These are phyloP conservation scores for Osmanthus fragrans DNA, from an alignment of 257 asterid species.

Conservation along the genomic window DNA sequence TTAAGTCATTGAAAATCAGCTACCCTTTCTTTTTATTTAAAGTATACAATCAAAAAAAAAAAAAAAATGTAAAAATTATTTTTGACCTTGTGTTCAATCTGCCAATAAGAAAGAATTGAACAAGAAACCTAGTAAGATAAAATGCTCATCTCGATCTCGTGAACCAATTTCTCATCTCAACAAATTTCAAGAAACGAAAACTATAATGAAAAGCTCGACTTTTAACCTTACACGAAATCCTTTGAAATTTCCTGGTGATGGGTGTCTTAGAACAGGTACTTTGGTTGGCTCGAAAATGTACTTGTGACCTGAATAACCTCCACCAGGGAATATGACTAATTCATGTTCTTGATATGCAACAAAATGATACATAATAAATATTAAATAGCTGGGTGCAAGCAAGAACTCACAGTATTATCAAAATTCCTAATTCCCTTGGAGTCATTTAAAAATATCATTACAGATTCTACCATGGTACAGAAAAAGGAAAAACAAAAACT, in stretches of 20 bases:
- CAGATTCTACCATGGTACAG: slow-evolving; percentile 32
- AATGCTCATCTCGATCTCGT: slow-evolving; percentile 22
- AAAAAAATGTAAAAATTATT: too few species aligned
- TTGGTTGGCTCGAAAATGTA: slow-evolving; percentile 37
- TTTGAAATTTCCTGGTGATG: slow-evolving; percentile 29
- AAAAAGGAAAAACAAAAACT: neutral
- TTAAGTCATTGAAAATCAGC: too few species aligned
- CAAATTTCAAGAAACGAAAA: slow-evolving; percentile 42
- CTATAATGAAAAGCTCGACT: slow-evolving; percentile 43
- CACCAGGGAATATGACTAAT: slow-evolving; percentile 30
- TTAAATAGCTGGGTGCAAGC: neutral
- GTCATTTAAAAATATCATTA: slow-evolving; percentile 42
- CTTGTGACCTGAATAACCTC: slow-evolving; percentile 35
- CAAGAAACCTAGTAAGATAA: slow-evolving; percentile 16
- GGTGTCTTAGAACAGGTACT: slow-evolving; percentile 33
- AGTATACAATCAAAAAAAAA: too few species aligned
- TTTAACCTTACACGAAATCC: slow-evolving; percentile 44
- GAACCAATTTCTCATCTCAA: slow-evolving; percentile 50
- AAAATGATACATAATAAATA: neutral
- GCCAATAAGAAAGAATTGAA: too few species aligned
- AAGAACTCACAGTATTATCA: neutral
- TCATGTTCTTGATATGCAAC: slow-evolving; percentile 19
- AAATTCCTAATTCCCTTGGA: slow-evolving; percentile 18
- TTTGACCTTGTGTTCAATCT: neutral
- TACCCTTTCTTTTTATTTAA: too few species aligned